Evolutionary conservation across 2,329 filamentous ascomycete genomes (phyloP), one percentile per base, ranked within the genome.

Genomic region (Cordyceps farinosa): DNA sequence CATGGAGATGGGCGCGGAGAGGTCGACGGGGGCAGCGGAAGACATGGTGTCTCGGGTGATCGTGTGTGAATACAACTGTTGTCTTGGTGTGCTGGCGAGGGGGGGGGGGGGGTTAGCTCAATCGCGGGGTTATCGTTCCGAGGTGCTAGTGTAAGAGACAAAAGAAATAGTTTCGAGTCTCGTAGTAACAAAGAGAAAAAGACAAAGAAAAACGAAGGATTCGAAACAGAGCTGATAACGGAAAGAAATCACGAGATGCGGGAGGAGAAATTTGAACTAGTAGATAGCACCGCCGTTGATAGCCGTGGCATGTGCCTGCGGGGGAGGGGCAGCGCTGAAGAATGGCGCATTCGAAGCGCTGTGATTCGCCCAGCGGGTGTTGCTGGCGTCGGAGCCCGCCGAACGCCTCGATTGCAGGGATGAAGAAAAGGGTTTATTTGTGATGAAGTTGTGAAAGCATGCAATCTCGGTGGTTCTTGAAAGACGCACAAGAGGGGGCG

Each of bases 1-100:
- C 84, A 87, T 87, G 47, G 71, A 69, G 10, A 67, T 52, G 60
- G 69, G 61, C 50, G 67, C 64, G 67, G 72, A 72, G 38, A 45
- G 63, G 53, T 54, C 50, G 3, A 48, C 42, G 17, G 44, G 10
- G 50, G 52, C 17, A 36, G 52, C 17, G n/a, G 62, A 32, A 15
- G 54, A 4, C 54, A 36, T 47, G 40, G 15, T 59, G 45, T 32
- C 45, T 9, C 5, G 10, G 11, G 11, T 32, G 54, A 10, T 27
- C 10, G 42, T 45, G 29, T 32, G 40, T 32, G 29, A n/a, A 22
- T n/a, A n/a, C n/a, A n/a, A n/a, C n/a, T n/a, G n/a, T 30, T 10
- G 34, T 15, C 11, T 40, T 27, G 22, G 29, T 30, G 55, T 29
- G 11, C n/a, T 3, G 32, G 17, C 5, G 15, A 29, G 30, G 15